Base-by-base conservation (phyloP, 768 basidiomycete genomes). In the Pleurotus giganteus region DNA sequence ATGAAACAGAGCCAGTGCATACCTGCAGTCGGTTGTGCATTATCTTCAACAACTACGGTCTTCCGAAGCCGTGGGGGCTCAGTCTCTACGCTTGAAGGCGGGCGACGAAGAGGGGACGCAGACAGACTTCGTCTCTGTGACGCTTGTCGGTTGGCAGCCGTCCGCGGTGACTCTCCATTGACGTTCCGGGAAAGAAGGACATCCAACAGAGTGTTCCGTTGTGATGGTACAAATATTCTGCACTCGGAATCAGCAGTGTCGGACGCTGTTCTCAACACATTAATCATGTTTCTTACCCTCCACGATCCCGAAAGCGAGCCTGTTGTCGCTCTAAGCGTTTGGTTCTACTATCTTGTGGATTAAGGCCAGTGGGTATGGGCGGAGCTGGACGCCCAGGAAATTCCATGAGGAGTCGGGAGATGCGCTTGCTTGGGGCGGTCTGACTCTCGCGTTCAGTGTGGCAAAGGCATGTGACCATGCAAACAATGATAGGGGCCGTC, bases 291-390 rank as follows among this genome's bases (percentile, higher is more conserved):
- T 12, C 81, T 57, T 27, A 85, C 84, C 84, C 84, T 55, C 84
- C 84, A 52, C 84, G 79, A 67, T 88, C 84, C 51, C 87, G 78
- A 66, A 86, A 85, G 23, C 86, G 74, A 29, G 85, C 75, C 60
- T 88, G 82, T 57, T 83, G 83, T 37, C 85, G 78, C 62, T 85
- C 76, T 13, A 82, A 63, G 41, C 88, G 81, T 45, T 84, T 71
- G 0, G 78, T 77, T 27, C 84, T 75, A 62, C 87, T 89, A 50
- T 83, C 84, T 47, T 84, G 79, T 12, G 82, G 80, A 45, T 76
- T 62, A 11, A 53, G 5, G 57, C 54, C 7, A 51, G 54, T 19
- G 34, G 54, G 19, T 31, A 47, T 21, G 58, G 60, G 13, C 27
- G 46, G 2, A n/a, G 8, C 39, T 41, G 7, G 8, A 19, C 39